Base-by-base conservation (phyloP, 306 rosid species). In the Pyrus bretschneideri region DNA sequence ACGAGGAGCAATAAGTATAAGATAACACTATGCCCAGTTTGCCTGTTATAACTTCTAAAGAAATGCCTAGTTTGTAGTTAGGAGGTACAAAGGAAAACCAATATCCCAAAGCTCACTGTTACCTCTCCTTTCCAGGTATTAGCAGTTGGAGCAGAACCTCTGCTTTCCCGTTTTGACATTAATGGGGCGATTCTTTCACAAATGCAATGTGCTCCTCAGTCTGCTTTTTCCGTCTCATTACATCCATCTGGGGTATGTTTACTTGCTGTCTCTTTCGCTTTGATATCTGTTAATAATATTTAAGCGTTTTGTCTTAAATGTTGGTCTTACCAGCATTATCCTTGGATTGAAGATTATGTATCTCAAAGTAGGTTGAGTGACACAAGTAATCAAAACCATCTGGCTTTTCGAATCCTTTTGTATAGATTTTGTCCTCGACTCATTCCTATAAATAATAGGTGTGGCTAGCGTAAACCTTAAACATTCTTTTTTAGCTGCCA, bases 141-240 rank as follows among this genome's bases (percentile, higher is more conserved):
- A 80, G 88, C 91, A 15, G 91, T 91, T 69, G 98, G 98, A 40
- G 96, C 96, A 33, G 94, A 88, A 81, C 98, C 96, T 76, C 80
- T 85, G 22, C 93, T 94, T 14, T 80, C 81, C 74, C 94, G 95
- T 65, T 90, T 80, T 77, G 89, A 90, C 89, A 88, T 94, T 83
- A 91, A 90, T 25, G 97, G 97, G 75, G 82, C 2, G 6, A 80
- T 91, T 84, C 96, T 94, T 71, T 91, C 98, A 62, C 91, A 91
- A 80, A 88, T 94, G 82, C 98, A 89, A 69, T 91, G 96, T 78
- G 98, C 91, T 73, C 89, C 98, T 82, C 87, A 78, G 21, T 91
- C 97, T 2, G 89, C 90, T 6, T 91, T 91, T 75, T 91, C 97
- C 45, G 74, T 94, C 85, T 89, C 96, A 25, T 73, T 91, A 42